phyloP scores from a whole-genome alignment of 2,329 filamentous ascomycete genomes.

The Cordyceps cicadae region DNA sequence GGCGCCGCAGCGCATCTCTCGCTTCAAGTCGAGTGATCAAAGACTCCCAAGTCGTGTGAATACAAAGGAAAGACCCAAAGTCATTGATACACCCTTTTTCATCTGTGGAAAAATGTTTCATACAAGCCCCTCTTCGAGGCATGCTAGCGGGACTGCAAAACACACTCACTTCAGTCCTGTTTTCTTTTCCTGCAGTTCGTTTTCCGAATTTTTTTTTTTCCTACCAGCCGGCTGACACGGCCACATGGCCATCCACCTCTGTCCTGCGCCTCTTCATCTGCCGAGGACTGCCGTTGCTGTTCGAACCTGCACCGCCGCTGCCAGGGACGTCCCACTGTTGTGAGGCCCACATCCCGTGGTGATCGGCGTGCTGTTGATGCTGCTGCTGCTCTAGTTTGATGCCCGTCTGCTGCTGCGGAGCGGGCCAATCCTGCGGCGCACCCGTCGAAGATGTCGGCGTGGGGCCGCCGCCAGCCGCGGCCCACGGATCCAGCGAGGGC shows the following conservation, averaged over 20 bases:
- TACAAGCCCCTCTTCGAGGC: not conserved
- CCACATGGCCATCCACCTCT: slow-evolving; percentile 25
- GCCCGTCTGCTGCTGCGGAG: slow-evolving; percentile 4
- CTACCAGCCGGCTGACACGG: slow-evolving; percentile 22
- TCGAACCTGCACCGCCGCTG: slow-evolving; percentile 10
- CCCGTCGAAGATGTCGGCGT: slow-evolving; percentile 16
- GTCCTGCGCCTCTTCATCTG: slow-evolving; percentile 30
- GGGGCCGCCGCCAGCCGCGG: slow-evolving; percentile 18
- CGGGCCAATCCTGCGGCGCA: slow-evolving; percentile 23
- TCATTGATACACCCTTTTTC: not conserved
- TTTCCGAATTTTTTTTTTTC: not conserved
- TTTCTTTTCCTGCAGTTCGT: not conserved
- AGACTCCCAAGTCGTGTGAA: not conserved
- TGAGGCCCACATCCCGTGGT: slow-evolving; percentile 26
- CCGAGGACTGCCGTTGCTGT: slow-evolving; percentile 23
- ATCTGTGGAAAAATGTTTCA: not conserved
- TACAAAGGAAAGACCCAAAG: not conserved
- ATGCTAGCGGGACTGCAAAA: not conserved
- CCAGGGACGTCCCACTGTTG: slow-evolving; percentile 16
- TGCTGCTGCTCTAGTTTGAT: slow-evolving; percentile 22
- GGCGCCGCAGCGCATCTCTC: slow-evolving; percentile 5
- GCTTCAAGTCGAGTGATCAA: not conserved
- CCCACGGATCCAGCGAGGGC: slow-evolving; percentile 28
- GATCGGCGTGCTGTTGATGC: slow-evolving; percentile 16
- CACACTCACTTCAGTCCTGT: not conserved